These are phyloP conservation scores for Gamsiella multidivaricata DNA, from an alignment of 192 early-diverging fungal species.

Conservation along the genomic window DNA sequence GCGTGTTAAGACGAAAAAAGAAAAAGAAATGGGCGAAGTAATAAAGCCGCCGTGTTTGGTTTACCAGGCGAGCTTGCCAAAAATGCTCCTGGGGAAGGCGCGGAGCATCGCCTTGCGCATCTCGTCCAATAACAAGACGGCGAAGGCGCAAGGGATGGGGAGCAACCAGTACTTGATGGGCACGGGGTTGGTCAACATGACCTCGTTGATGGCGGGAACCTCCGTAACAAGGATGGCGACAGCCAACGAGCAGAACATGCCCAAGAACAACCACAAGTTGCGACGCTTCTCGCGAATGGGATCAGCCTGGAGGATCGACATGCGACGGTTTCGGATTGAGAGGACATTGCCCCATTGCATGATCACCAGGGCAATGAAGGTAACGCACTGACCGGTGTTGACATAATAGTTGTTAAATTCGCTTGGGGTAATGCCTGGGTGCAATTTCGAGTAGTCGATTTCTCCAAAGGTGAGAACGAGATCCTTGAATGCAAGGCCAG, in stretches of 20 bases:
- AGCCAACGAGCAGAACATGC: slow-evolving; percentile 59
- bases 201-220: slow-evolving; percentile 60
- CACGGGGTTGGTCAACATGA: slow-evolving; percentile 67
- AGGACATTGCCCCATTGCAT: slow-evolving; percentile 74
- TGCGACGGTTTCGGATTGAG: slow-evolving; percentile 66
- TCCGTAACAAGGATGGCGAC: slow-evolving; percentile 65
- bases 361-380: slow-evolving; percentile 73
- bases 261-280: slow-evolving; percentile 68
- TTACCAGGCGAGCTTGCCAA: slow-evolving; percentile 47
- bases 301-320: slow-evolving; percentile 71
- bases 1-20: background rate
- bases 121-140: slow-evolving; percentile 76
- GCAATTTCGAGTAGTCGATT: slow-evolving; percentile 26
- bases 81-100: slow-evolving; percentile 27
- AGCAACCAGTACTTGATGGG: slow-evolving; percentile 76
- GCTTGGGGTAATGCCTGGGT: slow-evolving; percentile 18
- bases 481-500: slow-evolving; percentile 62
- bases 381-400: slow-evolving; percentile 69
- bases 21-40: background rate
- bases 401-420: slow-evolving; percentile 41
- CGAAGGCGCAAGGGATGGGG: slow-evolving; percentile 68
- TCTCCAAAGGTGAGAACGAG: slow-evolving; percentile 49
- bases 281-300: slow-evolving; percentile 67
- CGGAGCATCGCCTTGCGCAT: slow-evolving; percentile 66
- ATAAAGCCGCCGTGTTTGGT: background rate